Base-by-base conservation (phyloP, 768 basidiomycete genomes). In the Symmetrospora coprosmae region DNA sequence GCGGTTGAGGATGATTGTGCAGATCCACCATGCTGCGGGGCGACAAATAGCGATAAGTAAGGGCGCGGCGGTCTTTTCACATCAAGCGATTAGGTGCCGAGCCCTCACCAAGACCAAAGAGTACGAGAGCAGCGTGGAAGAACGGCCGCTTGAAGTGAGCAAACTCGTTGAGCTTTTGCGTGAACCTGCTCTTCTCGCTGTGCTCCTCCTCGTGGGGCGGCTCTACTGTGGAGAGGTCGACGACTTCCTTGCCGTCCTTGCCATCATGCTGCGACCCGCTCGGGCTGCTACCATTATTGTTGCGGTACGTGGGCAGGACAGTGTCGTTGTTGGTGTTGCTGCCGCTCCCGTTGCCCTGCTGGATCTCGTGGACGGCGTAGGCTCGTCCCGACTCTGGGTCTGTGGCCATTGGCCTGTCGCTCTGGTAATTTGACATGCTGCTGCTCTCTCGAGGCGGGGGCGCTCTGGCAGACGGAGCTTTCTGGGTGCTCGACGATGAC, bases 31-130 rank as follows among this genome's bases (percentile, higher is more conserved):
- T 9, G 13, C 43, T 46, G 43, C 45, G 25, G 21, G 27, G 5
- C 47, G 33, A 17, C 47, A 49, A 5, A 49, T 27, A 27, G 11
- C 23, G 49, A 25, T 13, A 13, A 50, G 27, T 4, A 5, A 31
- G 9, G 27, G 19, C 16, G 28, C 49, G 21, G 19, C 23, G 19
- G 30, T 16, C n/a, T n/a, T n/a, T n/a, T n/a, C n/a, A 30, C 23
- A 34, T 50, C 28, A 39, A 19, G 38, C 13, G 38, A 19, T 13
- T 13, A 39, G 38, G 14, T 13, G 38, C 38, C 14, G 19, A 39
- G 30, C 49, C 49, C 55, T 46, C 27, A 58, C 55, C 55, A 7
- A 58, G 55, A 19, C 55, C 40, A 43, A 58, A 58, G 31, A 41
- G 38, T 9, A 58, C 43, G 27, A 58, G 40, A 19, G 46, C 13